Evolutionary conservation across 495 filamentous ascomycete genomes (phyloP), one percentile per base, ranked within the genome.

Genomic region (Aspergillus saccharolyticus): DNA sequence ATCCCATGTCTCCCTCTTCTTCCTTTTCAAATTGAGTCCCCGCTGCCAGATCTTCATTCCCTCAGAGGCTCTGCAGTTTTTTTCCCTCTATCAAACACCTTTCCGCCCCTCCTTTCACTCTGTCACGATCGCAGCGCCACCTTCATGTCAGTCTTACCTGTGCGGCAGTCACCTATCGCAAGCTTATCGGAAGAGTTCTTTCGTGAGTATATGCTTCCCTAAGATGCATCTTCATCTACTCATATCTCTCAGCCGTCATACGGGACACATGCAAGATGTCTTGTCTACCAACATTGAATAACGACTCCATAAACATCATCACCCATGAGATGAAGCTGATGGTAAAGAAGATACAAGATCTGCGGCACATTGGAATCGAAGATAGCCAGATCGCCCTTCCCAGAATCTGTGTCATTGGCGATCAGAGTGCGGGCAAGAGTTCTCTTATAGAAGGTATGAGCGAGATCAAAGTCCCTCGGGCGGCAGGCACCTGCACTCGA

Each of bases 361-460:
- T 81, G 0, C 68, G 75, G 9, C 70, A 78, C 33, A 61, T 81
- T 2, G 79, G 79, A 0, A 78, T 81, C 8, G 79, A 81, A 24
- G 72, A 79, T 44, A 79, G 78, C 22, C 78, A 84, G 0, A 83
- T 86, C 0, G 78, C 78, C 2, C 71, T 94, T 0, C 89, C 90
- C 0, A 89, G 89, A 59, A 80, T 94, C 16, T 88, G 89, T 14
- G 81, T 91, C 0, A 83, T 92, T 1, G 90, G 90, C 0, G 89
- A 94, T 54, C 90, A 95, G 58, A 85, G 81, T 3, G 83, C 89
- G 0, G 90, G 90, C 0, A 96, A 96, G 60, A 86, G 82, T 3
- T 90, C 86, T 2, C 70, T 95, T 0, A 90, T 96, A 68, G 89
- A 90, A 25, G 88, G 85, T 0, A 84, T 94, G 33, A 85, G 86